These are phyloP conservation scores for Eutypella sp. DNA, from an alignment of 2,329 filamentous ascomycete genomes.

Conservation along the genomic window DNA sequence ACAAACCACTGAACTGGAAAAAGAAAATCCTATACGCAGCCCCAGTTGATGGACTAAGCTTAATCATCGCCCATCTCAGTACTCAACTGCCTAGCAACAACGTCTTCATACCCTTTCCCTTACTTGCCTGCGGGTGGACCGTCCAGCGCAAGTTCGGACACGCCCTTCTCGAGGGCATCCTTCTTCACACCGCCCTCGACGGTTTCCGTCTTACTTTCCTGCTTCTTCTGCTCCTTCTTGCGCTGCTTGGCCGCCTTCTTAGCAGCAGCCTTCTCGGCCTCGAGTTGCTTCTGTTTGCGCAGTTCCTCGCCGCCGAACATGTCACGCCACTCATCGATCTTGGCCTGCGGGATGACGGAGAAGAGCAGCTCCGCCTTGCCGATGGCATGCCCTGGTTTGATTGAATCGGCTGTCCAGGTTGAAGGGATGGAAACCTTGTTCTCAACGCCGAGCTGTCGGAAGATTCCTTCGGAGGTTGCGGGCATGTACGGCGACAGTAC, in stretches of 20 bases:
- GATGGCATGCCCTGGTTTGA: conserved; percentile 73
- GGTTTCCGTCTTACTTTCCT: background rate
- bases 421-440: conserved; percentile 57
- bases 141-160: background rate
- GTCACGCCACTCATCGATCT: conserved; percentile 77
- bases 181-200: background rate
- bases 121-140: background rate
- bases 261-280: conserved; percentile 43
- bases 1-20: too few relatives aligned
- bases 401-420: conserved; percentile 54
- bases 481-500: conserved; percentile 83
- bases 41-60: too few relatives aligned
- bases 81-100: background rate
- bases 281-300: conserved; percentile 11
- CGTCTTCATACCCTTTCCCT: background rate
- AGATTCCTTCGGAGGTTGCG: conserved; percentile 68
- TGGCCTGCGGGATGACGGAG: conserved; percentile 74
- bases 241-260: conserved; percentile 34
- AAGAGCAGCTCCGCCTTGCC: conserved; percentile 77
- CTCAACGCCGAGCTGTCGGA: conserved; percentile 64
- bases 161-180: background rate
- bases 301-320: conserved; percentile 56
- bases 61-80: background rate
- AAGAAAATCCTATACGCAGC: too few relatives aligned
- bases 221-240: background rate